phyloP scores from a whole-genome alignment of 2,329 filamentous ascomycete genomes.

The Torrubiella hemipterigena region DNA sequence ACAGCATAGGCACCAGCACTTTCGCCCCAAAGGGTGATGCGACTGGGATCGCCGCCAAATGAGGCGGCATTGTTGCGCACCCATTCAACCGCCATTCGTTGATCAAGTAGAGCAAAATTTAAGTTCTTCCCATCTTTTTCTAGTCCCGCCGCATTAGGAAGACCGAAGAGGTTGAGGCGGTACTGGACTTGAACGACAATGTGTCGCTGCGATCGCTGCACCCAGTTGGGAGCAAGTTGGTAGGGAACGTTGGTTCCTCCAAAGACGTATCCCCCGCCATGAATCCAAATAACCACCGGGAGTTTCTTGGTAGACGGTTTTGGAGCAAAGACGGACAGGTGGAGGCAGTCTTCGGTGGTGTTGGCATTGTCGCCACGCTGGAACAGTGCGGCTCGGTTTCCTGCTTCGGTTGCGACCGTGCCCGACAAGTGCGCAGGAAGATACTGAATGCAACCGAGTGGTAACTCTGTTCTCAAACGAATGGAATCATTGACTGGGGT shows the following conservation, averaged over 20 bases:
- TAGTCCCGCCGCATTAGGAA: conserved; percentile 16
- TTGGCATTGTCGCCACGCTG: background rate
- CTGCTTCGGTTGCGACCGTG: background rate
- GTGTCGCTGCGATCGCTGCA: conserved; percentile 14
- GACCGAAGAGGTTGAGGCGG: conserved; percentile 18
- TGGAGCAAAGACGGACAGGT: background rate
- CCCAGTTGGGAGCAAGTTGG: conserved; percentile 15
- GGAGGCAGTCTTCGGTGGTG: background rate
- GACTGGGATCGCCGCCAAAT: conserved; percentile 34
- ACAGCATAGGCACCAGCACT: conserved; percentile 25
- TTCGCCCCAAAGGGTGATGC: conserved; percentile 33
- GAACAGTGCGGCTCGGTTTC: background rate
- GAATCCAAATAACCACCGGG: conserved; percentile 11
- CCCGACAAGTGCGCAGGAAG: background rate
- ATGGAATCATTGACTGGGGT: background rate
- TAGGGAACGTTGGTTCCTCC: conserved; percentile 16
- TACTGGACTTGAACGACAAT: conserved; percentile 19
- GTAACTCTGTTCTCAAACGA: background rate
- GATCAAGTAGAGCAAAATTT: conserved; percentile 39
- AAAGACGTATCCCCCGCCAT: conserved; percentile 15
- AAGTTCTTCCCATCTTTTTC: conserved; percentile 31
- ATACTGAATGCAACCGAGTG: background rate
- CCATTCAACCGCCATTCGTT: conserved; percentile 40
- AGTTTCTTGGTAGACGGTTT: conserved; percentile 13
- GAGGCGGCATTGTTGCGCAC: conserved; percentile 31